Evolutionary conservation across 768 basidiomycete species (phyloP), one percentile per base, ranked within the genome.

Genomic region (Boletus rex-veris): DNA sequence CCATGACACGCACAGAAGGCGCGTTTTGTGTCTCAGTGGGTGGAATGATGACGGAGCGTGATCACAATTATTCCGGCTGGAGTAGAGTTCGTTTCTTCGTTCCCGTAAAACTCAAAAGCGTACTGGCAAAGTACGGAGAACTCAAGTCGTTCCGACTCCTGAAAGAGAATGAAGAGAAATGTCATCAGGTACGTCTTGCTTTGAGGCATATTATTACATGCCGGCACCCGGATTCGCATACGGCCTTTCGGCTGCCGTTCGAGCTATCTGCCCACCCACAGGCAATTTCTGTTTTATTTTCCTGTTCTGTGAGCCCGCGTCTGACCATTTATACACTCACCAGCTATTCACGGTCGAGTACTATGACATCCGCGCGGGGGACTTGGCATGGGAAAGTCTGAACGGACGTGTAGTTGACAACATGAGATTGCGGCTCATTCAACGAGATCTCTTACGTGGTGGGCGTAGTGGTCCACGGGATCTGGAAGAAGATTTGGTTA

Each of bases 291-390:
- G 18, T 48, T 41, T 44, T 35, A 24, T 52, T 48, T 52, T 14
- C 47, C 30, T 44, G 5, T 50, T n/a, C 28, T 26, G 24, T 50
- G 43, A 30, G 33, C 45, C 49, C 36, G 16, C 9, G 16, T 56
- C 64, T 68, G 26, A 70, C 62, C 12, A 18, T 12, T 41, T 52
- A 26, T 52, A 41, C 54, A 10, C 46, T 47, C 26, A 35, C 6
- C 55, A 77, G 68, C 68, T 77, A 28, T 89, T 83, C 67, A 71
- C 70, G 38, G 79, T 84, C 48, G 87, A 90, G 58, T 92, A 80
- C 64, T 86, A 77, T 63, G 88, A 91, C 62, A 74, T 81, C 26
- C 77, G 86, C 24, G 77, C 78, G 37, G 82, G 86, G 7, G 70
- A 75, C 37, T 61, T 65, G 11, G 87, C 88, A 14, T 77, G 73